Evolutionary conservation across 139 green algal species (phyloP).

Genomic region (Coelastrella sp.): DNA sequence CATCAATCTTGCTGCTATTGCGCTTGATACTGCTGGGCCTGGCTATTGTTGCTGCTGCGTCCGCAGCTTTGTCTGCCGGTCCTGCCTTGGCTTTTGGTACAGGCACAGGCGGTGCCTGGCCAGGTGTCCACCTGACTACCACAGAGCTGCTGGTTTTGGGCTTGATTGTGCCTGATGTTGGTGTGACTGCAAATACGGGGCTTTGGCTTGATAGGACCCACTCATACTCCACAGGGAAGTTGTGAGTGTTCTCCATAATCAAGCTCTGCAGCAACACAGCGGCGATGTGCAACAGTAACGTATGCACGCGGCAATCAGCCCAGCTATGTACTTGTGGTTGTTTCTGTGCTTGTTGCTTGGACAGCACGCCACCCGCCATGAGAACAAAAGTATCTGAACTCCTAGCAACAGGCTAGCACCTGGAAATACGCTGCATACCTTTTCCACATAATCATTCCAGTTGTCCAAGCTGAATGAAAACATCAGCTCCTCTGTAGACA

Average conservation of each 20-base stretch:
- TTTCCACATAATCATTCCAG: slow-evolving; percentile 66
- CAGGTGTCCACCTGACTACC: slow-evolving; percentile 64
- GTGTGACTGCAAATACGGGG: slow-evolving; percentile 56
- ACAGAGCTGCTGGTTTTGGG: slow-evolving; percentile 52
- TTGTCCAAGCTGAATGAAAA: slow-evolving; percentile 75
- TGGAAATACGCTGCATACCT: slow-evolving; percentile 47
- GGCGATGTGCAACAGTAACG: background rate
- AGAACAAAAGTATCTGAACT: too few species aligned
- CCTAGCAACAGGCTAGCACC: too few species aligned
- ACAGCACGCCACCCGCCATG: too few species aligned
- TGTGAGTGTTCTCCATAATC: slow-evolving; percentile 75
- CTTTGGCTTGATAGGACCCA: slow-evolving; percentile 50
- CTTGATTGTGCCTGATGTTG: slow-evolving; percentile 56
- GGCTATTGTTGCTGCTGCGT: background rate
- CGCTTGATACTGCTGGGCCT: background rate
- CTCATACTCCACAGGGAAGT: slow-evolving; percentile 72
- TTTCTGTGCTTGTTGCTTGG: too few species aligned
- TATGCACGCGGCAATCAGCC: background rate
- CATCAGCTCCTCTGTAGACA: slow-evolving; percentile 69
- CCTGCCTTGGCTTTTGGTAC: background rate
- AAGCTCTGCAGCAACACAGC: slow-evolving; percentile 56
- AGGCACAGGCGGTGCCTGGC: background rate
- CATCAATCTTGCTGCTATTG: background rate
- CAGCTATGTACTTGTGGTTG: too few species aligned
- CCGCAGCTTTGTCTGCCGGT: slow-evolving; percentile 34